Conservation (phyloP, 2,329 filamentous ascomycete species). For the Curvularia hawaiiensis region DNA sequence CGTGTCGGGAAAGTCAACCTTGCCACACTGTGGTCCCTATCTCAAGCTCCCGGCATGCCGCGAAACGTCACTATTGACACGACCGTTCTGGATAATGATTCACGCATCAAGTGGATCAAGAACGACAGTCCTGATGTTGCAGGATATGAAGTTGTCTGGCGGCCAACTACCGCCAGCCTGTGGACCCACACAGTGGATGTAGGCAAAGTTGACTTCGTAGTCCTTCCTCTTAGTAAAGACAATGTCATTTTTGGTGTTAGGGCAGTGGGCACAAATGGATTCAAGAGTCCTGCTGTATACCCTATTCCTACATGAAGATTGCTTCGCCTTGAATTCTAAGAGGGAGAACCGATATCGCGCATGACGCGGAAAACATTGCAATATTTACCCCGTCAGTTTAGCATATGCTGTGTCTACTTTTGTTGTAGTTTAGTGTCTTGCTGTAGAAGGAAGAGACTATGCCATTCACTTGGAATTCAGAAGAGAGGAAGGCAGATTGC, state of each 20-base stretch:
- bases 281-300: slow-evolving; percentile 56
- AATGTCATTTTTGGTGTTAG: slow-evolving; percentile 63
- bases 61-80: slow-evolving; percentile 58
- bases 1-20: slow-evolving; percentile 62
- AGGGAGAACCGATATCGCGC: too few species aligned
- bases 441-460: too few species aligned
- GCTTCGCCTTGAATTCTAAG: too few species aligned
- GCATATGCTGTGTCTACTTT: neutral
- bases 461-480: too few species aligned
- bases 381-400: neutral
- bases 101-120: slow-evolving; percentile 55
- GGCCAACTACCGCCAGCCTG: slow-evolving; percentile 56
- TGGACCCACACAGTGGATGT: slow-evolving; percentile 59
- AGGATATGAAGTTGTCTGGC: slow-evolving; percentile 63
- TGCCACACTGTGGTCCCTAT: slow-evolving; percentile 60
- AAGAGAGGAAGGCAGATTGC: too few species aligned
- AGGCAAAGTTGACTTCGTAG: slow-evolving; percentile 53
- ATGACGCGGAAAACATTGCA: neutral
- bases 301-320: slow-evolving; percentile 41
- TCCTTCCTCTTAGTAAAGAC: slow-evolving; percentile 60
- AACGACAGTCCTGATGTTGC: slow-evolving; percentile 49
- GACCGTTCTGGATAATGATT: slow-evolving; percentile 55
- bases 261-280: slow-evolving; percentile 57
- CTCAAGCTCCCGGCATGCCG: slow-evolving; percentile 57
- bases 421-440: too few species aligned